Evolutionary conservation across 2,329 filamentous ascomycete species (phyloP), one percentile per base, ranked within the genome.

Genomic region (Colletotrichum sp.): DNA sequence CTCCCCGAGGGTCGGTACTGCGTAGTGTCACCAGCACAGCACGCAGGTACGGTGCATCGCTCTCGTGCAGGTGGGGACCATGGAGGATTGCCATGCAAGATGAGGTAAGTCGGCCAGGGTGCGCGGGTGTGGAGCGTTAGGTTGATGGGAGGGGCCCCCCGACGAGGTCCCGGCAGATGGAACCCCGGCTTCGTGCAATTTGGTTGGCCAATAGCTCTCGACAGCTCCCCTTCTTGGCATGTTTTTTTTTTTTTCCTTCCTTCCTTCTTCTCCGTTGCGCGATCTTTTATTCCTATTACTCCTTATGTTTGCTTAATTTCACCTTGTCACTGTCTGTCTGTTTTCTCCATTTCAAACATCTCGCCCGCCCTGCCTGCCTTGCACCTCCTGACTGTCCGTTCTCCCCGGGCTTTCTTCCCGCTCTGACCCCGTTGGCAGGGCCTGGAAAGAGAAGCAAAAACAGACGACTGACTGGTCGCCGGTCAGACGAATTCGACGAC

Each of bases 401-500:
- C 55, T 36, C 15, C 15, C 28, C 39, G 24, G 18, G 28, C 21
- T 65, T 52, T n/a, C 69, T 62, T 60, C 39, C 28, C 65, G 62
- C 74, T 76, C 57, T 65, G 59, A 73, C 74, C 57, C 44, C 67
- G 34, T 55, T 60, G 64, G 63, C 66, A 39, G 57, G 34, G 57
- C 26, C 59, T 30, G 26, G 49, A 44, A 21, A 36, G 32, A 44
- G 32, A 59, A 34, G 36, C 24, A 52, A 71, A 68, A 71, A 62
- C 60, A 67, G 63, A 77, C 71, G 72, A 77, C 66, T 71, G 60
- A 75, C 66, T 71, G 60, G 60, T 10, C 71, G 24, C 67, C 72
- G 70, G 74, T 74, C 74, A 69, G 74, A 76, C 74, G 74, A 76
- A 69, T 59, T 55, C 59, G n/a, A 60, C 59, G 59, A 73, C 74